phyloP scores from a whole-genome alignment of 768 basidiomycete species.

The Suillus cothurnatus region DNA sequence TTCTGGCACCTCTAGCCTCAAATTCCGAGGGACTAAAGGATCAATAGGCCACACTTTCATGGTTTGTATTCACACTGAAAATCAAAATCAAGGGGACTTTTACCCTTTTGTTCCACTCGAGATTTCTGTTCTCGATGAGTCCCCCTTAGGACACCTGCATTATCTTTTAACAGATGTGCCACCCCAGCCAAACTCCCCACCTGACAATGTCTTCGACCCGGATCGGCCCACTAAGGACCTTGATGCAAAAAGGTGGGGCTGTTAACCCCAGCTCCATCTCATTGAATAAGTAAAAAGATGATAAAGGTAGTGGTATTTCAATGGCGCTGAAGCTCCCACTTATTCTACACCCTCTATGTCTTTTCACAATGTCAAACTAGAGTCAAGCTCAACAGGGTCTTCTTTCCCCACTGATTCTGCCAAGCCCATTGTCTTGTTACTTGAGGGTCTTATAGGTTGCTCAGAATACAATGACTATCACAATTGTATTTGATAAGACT shows the following conservation, averaged over 20 bases:
- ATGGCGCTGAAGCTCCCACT: slow-evolving; percentile 72
- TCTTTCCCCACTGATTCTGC: slow-evolving; percentile 73
- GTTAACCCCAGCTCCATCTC: slow-evolving; percentile 69
- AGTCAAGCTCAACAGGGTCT: slow-evolving; percentile 87
- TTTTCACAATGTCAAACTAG: slow-evolving; percentile 86
- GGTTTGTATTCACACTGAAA: slow-evolving; percentile 82
- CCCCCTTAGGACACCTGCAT: slow-evolving; percentile 80
- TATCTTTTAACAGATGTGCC: slow-evolving; percentile 81
- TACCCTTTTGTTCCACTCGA: slow-evolving; percentile 77
- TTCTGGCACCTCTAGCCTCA: slow-evolving; percentile 76
- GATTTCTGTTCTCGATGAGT: slow-evolving; percentile 82
- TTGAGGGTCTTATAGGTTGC: too few relatives aligned
- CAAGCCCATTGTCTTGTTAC: too few relatives aligned
- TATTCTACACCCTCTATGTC: slow-evolving; percentile 82
- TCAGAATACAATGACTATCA: too few relatives aligned
- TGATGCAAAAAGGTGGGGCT: slow-evolving; percentile 65
- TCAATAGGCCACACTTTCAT: slow-evolving; percentile 85
- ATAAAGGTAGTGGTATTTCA: slow-evolving; percentile 86
- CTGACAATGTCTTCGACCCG: slow-evolving; percentile 77
- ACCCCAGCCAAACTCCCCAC: slow-evolving; percentile 83
- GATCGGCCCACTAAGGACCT: slow-evolving; percentile 68
- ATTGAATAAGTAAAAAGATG: slow-evolving; percentile 80
- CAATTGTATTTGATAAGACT: too few relatives aligned
- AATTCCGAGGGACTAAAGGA: slow-evolving; percentile 80
- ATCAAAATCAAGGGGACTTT: slow-evolving; percentile 82